Base-by-base conservation (phyloP, 331 rosid species). In the Acacia concinna region DNA sequence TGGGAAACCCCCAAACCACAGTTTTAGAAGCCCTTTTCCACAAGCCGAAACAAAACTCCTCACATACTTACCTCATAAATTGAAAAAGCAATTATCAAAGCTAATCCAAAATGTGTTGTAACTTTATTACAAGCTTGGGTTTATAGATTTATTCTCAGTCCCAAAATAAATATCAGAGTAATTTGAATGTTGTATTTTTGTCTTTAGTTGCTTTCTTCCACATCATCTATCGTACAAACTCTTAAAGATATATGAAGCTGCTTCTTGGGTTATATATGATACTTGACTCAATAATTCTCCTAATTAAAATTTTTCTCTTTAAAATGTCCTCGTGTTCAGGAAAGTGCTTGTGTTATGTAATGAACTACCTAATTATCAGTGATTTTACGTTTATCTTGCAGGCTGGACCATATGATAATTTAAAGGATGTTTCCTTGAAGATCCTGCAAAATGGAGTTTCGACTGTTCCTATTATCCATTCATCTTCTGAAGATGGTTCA, bases 331-430 rank as follows among this genome's bases (percentile, higher is more conserved):
- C 0, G 6, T 68, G 11, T 35, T 37, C 1, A 66, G 31, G 51
- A 67, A 4, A 21, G 38, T 37, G 20, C 51, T 11, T 67, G 31
- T 21, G 20, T 68, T 59, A n/a, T 80, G 28, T 47, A 38, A 47
- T 47, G 63, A 34, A 38, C 44, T 54, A 13, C 52, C 5, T 15
- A 8, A 56, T 52, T 56, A 49, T 15, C 57, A 17, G 20, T n/a
- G 32, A 74, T 52, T 23, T 46, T 27, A 78, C 43, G 23, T 27
- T 34, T 13, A 44, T 30, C 49, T 37, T 83, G 82, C 84, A 89
- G 94, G 91, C 89, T 46, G 91, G 91, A 56, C 97, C 97, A 11
- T 80, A 85, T 75, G 97, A 89, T 62, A 89, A 88, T 76, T 49
- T 91, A 83, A 89, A 88, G 77, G 97, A 89, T 71, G 78, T 89